Evolutionary conservation across 768 basidiomycete species (phyloP).

Genomic region (Asterophora lycoperdoides): DNA sequence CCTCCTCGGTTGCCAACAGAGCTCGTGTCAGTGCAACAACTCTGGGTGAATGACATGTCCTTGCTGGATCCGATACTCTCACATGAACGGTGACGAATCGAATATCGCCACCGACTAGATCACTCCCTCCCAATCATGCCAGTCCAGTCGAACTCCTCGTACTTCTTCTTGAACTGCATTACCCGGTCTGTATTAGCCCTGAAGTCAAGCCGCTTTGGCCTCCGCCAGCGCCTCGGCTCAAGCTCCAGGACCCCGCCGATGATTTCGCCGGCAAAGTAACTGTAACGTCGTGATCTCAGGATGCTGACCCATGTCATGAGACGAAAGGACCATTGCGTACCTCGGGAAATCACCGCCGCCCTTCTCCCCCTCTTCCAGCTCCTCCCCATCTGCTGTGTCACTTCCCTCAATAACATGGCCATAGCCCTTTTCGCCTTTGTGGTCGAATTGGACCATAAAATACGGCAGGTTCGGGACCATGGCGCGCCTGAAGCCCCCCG

Average conservation of each 20-base stretch:
- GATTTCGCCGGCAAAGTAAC: slow-evolving; percentile 94
- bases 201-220: slow-evolving; percentile 72
- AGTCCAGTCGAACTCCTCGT: slow-evolving; percentile 80
- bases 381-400: slow-evolving; percentile 36
- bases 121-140: slow-evolving; percentile 51
- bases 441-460: slow-evolving; percentile 98
- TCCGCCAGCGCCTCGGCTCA: slow-evolving; percentile 81
- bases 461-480: slow-evolving; percentile 98
- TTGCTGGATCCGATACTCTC: slow-evolving; percentile 9
- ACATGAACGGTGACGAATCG: background rate
- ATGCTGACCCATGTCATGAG: background rate
- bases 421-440: slow-evolving; percentile 97
- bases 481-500: slow-evolving; percentile 89
- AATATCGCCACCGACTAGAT: slow-evolving; percentile 15
- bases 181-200: slow-evolving; percentile 68
- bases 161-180: slow-evolving; percentile 64
- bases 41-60: slow-evolving; percentile 21
- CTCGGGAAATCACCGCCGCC: slow-evolving; percentile 89
- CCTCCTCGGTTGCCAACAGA: too few species aligned
- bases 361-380: slow-evolving; percentile 78
- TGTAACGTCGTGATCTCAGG: slow-evolving; percentile 23
- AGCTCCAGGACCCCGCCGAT: slow-evolving; percentile 88
- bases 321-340: slow-evolving; percentile 36
- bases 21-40: too few species aligned
- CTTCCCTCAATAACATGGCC: slow-evolving; percentile 97